Base-by-base conservation (phyloP, 768 basidiomycete species). In the Gymnopilus dilepis region DNA sequence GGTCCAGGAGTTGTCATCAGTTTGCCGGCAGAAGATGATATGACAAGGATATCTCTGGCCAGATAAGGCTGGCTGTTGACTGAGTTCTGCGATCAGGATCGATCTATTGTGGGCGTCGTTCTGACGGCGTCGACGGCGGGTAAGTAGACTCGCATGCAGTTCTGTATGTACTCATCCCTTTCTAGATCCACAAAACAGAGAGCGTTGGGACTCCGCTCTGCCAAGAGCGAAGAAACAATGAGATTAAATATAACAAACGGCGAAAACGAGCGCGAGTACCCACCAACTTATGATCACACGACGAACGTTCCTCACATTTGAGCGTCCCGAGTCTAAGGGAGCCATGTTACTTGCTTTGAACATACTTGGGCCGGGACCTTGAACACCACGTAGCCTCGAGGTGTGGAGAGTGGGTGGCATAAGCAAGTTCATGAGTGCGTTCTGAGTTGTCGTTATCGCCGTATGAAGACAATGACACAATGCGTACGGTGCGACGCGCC, bases 361-460 rank as follows among this genome's bases (percentile, higher is more conserved):
- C n/a, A n/a, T n/a, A 6, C 1, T 28, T 8, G 17, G 17, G 3
- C 28, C 31, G 31, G 47, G 47, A 50, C 47, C 47, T 50, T 50
- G 47, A 50, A 50, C 47, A 50, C 47, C 28, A 50, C 28, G 47
- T 50, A 50, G 47, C 47, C 47, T 50, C 47, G 47, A 50, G 47
- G 47, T 28, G 47, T 50, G 47, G 47, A 30, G 47, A 50, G 47
- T 30, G 26, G 17, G n/a, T n/a, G n/a, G n/a, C n/a, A n/a, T n/a
- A n/a, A n/a, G 45, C 24, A 26, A 15, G 26, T 11, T 22, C n/a
- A 15, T 37, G 34, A 37, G 34, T 37, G 34, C 34, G 34, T 11
- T n/a, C 34, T 37, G 34, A 47, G 47, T 50, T n/a, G n/a, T n/a
- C n/a, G 47, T 50, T 50, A 50, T 50, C 47, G 47, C 47, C 47